A percentile compares a stretch with the other conserved stretches of the same genome.
These are phyloP conservation scores for Pharnaceum exiguum DNA, from an alignment of 148 eudicot genomes.

Conservation along the genomic window DNA sequence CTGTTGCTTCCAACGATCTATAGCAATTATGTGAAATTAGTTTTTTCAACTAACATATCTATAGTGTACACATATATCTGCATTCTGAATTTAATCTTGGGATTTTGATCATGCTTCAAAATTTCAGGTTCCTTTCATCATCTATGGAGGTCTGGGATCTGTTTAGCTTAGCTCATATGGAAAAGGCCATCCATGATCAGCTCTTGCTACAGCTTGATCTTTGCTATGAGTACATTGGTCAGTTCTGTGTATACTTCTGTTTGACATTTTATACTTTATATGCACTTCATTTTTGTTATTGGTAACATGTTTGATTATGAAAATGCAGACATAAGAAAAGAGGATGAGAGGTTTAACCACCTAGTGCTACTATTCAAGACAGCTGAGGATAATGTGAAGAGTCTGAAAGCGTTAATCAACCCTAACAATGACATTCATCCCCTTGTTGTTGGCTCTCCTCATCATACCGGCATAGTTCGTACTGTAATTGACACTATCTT, in stretches of 20 bases:
- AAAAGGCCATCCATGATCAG: slow-evolving; percentile 8
- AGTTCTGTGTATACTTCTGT: neutral
- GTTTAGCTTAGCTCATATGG: neutral
- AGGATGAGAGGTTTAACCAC: slow-evolving; percentile 1
- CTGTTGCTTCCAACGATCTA: no score
- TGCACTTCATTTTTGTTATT: no score
- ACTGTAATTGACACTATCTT: no score
- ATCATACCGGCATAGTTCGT: no score
- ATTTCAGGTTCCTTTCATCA: neutral
- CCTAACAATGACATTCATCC: slow-evolving; percentile 1
- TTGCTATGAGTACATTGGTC: slow-evolving; percentile 14
- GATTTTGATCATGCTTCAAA: no score
- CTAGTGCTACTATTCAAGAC: neutral
- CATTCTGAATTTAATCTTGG: no score
- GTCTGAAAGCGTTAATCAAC: neutral
- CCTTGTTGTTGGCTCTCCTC: neutral
- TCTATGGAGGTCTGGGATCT: slow-evolving; percentile 6
- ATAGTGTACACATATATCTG: no score
- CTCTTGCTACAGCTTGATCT: neutral
- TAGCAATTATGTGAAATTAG: no score
- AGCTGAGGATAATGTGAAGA: neutral
- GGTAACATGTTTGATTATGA: no score
- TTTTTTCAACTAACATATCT: no score
- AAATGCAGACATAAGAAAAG: slow-evolving; percentile 4
- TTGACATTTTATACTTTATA: neutral